A percentile compares a stretch with the other conserved stretches of the same genome.
Conservation (phyloP, 352 stramenopile species). For the Plasmopara muralis region DNA sequence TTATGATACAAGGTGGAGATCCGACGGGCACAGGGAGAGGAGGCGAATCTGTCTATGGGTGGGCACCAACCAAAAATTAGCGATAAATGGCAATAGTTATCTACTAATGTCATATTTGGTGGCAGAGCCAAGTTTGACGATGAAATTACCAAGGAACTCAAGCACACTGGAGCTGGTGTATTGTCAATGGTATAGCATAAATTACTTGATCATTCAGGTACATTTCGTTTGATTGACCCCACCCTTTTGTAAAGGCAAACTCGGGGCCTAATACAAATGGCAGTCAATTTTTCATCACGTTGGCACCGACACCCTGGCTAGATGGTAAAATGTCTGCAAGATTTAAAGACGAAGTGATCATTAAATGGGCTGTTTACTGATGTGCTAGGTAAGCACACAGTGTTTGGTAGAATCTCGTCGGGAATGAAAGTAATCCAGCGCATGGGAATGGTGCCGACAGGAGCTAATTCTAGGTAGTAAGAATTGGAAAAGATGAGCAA, state of each 20-base stretch:
- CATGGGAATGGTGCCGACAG: conserved; percentile 86
- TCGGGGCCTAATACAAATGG: conserved; percentile 89
- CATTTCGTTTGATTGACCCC: not conserved
- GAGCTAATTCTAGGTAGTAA: conserved; percentile 74
- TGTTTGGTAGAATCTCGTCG: conserved; percentile 88
- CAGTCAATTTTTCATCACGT: conserved; percentile 93
- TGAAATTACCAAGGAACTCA: conserved; percentile 89
- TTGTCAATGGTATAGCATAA: conserved; percentile 67
- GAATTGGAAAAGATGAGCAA: not conserved
- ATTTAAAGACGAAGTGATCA: not conserved
- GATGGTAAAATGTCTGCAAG: conserved; percentile 51
- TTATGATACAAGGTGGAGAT: conserved; percentile 96
- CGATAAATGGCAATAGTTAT: conserved; percentile 4
- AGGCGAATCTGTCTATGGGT: conserved; percentile 90
- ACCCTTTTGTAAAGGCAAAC: conserved; percentile 56
- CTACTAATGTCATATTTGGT: conserved; percentile 4
- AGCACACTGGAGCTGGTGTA: conserved; percentile 91
- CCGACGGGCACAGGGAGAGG: conserved; percentile 90
- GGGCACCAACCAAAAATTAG: conserved; percentile 1
- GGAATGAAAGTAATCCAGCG: conserved; percentile 92
- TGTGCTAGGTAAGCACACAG: conserved; percentile 85
- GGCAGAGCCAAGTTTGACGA: conserved; percentile 90
- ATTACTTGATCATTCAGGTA: no score
- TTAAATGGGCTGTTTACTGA: not conserved
- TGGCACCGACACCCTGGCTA: conserved; percentile 90